Evolutionary conservation across 1,284 basidiomycete genomes (phyloP).

Genomic region (Porodaedalea pini): DNA sequence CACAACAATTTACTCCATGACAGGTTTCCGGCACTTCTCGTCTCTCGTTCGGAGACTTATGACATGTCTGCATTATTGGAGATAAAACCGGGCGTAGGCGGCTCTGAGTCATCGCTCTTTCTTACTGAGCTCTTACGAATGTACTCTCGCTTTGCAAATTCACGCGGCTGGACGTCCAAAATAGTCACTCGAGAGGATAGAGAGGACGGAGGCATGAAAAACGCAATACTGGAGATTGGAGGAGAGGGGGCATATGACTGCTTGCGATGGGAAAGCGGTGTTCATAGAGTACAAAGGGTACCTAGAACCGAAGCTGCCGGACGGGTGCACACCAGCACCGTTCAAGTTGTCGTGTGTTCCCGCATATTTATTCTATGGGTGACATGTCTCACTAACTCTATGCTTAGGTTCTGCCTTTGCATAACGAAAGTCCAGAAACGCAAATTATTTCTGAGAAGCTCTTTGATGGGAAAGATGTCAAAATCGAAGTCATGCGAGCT

Average conservation of each 20-base stretch:
- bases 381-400: background rate
- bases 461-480: conserved; percentile 84
- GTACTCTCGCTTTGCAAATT: conserved; percentile 72
- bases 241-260: conserved; percentile 77
- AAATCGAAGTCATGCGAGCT: conserved; percentile 90
- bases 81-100: conserved; percentile 91
- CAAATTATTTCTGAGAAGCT: conserved; percentile 48
- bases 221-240: conserved; percentile 81
- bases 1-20: conserved; percentile 48
- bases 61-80: conserved; percentile 81
- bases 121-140: conserved; percentile 77
- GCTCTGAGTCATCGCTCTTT: conserved; percentile 86
- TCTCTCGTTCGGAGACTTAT: conserved; percentile 65
- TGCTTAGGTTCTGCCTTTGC: conserved; percentile 71
- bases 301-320: conserved; percentile 87
- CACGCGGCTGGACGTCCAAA: conserved; percentile 49
- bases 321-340: conserved; percentile 90
- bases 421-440: conserved; percentile 50
- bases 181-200: conserved; percentile 52
- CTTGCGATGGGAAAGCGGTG: conserved; percentile 88
- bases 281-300: conserved; percentile 93
- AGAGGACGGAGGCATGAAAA: conserved; percentile 69
- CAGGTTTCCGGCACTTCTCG: conserved; percentile 67
- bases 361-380: conserved; percentile 1
- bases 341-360: conserved; percentile 73